Conservation (phyloP, 169 alveolate genomes). For the Cryptosporidium sp. region DNA sequence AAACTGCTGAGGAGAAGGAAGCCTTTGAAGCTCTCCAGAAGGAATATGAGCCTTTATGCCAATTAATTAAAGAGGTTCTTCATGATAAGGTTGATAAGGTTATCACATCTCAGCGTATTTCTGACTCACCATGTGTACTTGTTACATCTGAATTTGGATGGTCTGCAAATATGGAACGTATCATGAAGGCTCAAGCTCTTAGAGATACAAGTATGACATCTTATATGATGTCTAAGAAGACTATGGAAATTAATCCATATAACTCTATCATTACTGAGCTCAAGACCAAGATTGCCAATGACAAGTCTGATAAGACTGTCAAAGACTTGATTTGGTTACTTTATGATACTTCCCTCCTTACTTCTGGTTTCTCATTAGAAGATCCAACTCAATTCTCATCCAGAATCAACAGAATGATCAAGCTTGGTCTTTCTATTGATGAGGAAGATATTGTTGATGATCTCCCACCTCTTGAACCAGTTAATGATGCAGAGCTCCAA, state of each 20-base stretch:
- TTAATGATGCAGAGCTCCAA: constrained; percentile 86
- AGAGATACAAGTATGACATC: constrained; percentile 97
- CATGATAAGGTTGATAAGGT: constrained; percentile 99
- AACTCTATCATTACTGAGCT: constrained; percentile 97
- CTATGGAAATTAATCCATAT: constrained; percentile 99
- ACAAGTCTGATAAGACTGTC: constrained; percentile 97
- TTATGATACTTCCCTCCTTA: constrained; percentile 97
- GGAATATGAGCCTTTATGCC: constrained; percentile 97
- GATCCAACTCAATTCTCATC: constrained; percentile 99
- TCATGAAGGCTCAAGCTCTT: constrained; percentile 99
- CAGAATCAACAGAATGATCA: constrained; percentile 99
- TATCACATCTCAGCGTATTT: constrained; percentile 93
- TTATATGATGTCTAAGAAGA: constrained; percentile 97
- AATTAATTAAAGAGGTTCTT: constrained; percentile 96
- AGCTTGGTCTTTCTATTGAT: constrained; percentile 97
- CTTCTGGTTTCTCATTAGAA: constrained; percentile 99
- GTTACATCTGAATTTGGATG: constrained; percentile 99
- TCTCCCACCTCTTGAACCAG: constrained; percentile 92
- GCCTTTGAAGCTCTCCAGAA: constrained; percentile 95
- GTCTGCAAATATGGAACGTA: constrained; percentile 99
- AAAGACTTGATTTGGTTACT: constrained; percentile 99
- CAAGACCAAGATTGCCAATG: constrained; percentile 95
- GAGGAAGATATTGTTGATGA: constrained; percentile 94
- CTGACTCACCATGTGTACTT: constrained; percentile 98
- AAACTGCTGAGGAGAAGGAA: constrained; percentile 98